Conservation (phyloP, 148 eudicot species). For the Rhododendron ferrugineum region DNA sequence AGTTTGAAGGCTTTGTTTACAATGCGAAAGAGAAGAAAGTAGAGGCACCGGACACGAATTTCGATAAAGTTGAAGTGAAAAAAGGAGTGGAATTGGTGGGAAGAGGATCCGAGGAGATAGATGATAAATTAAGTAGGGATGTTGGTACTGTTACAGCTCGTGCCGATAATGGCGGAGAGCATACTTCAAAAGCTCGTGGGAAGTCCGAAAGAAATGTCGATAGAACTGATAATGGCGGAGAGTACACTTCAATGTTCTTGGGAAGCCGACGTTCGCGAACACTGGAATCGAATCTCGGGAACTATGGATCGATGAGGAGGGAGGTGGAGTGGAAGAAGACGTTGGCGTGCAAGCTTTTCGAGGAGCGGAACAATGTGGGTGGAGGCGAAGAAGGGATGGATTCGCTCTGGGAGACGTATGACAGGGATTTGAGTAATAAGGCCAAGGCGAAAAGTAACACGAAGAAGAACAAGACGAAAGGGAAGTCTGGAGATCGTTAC, state of each 20-base stretch:
- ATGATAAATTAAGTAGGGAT: not conserved
- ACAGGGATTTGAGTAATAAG: slow-evolving; percentile 29
- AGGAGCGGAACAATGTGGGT: slow-evolving; percentile 51
- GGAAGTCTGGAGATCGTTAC: slow-evolving; percentile 3
- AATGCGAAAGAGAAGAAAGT: slow-evolving; percentile 25
- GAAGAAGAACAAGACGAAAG: slow-evolving; percentile 19
- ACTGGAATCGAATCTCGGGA: slow-evolving; percentile 23
- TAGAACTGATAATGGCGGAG: not conserved
- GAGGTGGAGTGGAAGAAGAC: slow-evolving; percentile 83
- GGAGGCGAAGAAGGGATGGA: slow-evolving; percentile 64
- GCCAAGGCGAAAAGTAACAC: not conserved
- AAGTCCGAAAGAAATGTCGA: not conserved
- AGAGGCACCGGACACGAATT: slow-evolving; percentile 12
- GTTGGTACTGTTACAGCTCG: not conserved
- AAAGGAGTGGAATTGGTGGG: slow-evolving; percentile 17
- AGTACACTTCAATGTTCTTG: not conserved
- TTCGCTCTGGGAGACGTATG: slow-evolving; percentile 68
- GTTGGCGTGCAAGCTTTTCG: slow-evolving; percentile 69
- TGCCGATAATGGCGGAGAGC: not conserved
- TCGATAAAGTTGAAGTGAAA: slow-evolving; percentile 21
- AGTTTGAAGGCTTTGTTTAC: slow-evolving; percentile 25
- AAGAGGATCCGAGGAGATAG: slow-evolving; percentile 26
- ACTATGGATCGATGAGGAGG: slow-evolving; percentile 58
- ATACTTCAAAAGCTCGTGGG: not conserved
- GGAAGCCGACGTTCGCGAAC: not conserved